phyloP scores from a whole-genome alignment of 176 grass and related monocot species.

The Echinochloa phyllopogon region DNA sequence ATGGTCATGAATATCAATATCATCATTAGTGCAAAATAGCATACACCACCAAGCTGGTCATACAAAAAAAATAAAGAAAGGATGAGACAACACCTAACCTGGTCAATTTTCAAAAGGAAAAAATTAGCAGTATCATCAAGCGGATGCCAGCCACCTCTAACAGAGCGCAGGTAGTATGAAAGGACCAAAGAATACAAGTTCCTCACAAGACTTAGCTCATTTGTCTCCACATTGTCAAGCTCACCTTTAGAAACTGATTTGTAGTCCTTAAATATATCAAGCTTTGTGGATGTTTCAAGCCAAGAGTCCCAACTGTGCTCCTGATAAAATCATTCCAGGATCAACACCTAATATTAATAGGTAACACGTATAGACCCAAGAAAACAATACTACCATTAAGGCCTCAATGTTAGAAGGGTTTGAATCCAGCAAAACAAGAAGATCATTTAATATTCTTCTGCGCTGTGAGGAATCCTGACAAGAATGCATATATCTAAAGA shows the following conservation, averaged over 20 bases:
- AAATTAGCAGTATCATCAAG: slow-evolving; percentile 77
- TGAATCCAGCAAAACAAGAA: slow-evolving; percentile 85
- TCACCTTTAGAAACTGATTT: slow-evolving; percentile 49
- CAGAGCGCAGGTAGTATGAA: slow-evolving; percentile 71
- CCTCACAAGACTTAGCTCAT: slow-evolving; percentile 74
- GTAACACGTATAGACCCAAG: slow-evolving; percentile 44
- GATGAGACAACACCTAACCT: slow-evolving; percentile 42
- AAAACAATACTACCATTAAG: slow-evolving; percentile 70
- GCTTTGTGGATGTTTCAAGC: slow-evolving; percentile 69
- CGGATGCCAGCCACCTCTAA: slow-evolving; percentile 91
- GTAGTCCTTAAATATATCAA: slow-evolving; percentile 68
- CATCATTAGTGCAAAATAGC: slow-evolving; percentile 25
- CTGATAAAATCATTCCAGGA: slow-evolving; percentile 51
- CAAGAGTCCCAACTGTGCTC: slow-evolving; percentile 77
- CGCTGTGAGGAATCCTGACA: slow-evolving; percentile 83
- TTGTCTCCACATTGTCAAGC: slow-evolving; percentile 46
- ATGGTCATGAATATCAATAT: slow-evolving; percentile 35
- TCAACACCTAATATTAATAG: slow-evolving; percentile 30
- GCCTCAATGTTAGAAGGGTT: slow-evolving; percentile 92
- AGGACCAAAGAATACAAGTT: slow-evolving; percentile 86
- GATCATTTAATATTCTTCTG: slow-evolving; percentile 72
- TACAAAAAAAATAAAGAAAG: slow-evolving; percentile 26
- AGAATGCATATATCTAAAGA: slow-evolving; percentile 86
- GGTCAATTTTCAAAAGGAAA: slow-evolving; percentile 55
- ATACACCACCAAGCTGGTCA: slow-evolving; percentile 17